A percentile compares a stretch with the other conserved stretches of the same genome.
Conservation (phyloP, 2,329 filamentous ascomycete genomes). For the Teratosphaeria epicoccoides region DNA sequence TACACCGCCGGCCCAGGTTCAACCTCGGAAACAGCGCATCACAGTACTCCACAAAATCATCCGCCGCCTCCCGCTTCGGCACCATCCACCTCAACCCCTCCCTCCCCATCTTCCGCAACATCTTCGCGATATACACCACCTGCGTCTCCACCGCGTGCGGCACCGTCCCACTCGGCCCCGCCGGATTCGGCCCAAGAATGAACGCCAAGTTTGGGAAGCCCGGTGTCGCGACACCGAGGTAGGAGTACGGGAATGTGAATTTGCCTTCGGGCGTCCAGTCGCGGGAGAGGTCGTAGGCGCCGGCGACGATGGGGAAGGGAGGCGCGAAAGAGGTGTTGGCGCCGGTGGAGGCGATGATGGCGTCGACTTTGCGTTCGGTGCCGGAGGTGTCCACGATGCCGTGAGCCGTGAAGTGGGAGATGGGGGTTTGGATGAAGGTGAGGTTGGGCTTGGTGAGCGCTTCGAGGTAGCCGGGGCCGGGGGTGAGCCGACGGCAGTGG, state of each 20-base stretch:
- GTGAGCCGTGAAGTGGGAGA: slow-evolving; percentile 29
- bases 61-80: slow-evolving; percentile 17
- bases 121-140: slow-evolving; percentile 22
- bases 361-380: slow-evolving; percentile 29
- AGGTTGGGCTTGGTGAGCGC: slow-evolving; percentile 39
- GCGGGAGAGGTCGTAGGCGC: slow-evolving; percentile 14
- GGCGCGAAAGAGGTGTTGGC: slow-evolving; percentile 26
- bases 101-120: slow-evolving; percentile 20
- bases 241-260: slow-evolving; percentile 19
- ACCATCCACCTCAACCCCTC: slow-evolving; percentile 21
- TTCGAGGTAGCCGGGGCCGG: slow-evolving; percentile 43
- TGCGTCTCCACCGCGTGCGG: slow-evolving; percentile 11
- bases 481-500: slow-evolving; percentile 38
- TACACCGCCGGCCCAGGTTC: slow-evolving; percentile 7
- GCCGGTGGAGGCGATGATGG: slow-evolving; percentile 37
- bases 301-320: slow-evolving; percentile 21
- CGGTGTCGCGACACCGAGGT: slow-evolving; percentile 4
- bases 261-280: slow-evolving; percentile 27
- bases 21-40: slow-evolving; percentile 13
- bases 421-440: slow-evolving; percentile 31
- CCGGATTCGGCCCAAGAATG: slow-evolving; percentile 10
- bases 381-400: slow-evolving; percentile 33
- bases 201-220: slow-evolving; percentile 22
- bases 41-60: slow-evolving; percentile 22
- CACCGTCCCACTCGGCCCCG: slow-evolving; percentile 15